These are phyloP conservation scores for Endotrypanum monterogeii DNA, from an alignment of 208 protist species.

Conservation along the genomic window DNA sequence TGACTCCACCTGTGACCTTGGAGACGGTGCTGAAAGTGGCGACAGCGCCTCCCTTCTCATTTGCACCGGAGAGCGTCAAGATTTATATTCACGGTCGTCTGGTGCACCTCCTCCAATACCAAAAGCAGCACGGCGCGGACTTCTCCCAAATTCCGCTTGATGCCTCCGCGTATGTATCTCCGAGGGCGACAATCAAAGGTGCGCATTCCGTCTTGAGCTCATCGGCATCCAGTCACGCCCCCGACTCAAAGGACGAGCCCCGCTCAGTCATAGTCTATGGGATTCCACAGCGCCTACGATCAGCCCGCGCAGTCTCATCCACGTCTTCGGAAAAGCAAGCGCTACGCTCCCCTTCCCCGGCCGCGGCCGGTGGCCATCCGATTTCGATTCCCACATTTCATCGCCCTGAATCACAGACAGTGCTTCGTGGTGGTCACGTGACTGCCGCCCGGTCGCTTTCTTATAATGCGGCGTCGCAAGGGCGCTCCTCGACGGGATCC, in stretches of 20 bases:
- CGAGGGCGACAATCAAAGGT: background rate
- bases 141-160: conserved; percentile 4
- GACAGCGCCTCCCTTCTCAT: conserved; percentile 32
- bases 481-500: background rate
- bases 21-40: conserved; percentile 37
- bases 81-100: conserved; percentile 23
- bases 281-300: conserved; percentile 16
- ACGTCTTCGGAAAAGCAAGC: background rate
- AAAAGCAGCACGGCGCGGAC: conserved; percentile 10
- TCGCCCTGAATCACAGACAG: background rate
- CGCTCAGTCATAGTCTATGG: conserved; percentile 29
- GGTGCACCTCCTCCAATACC: conserved; percentile 15
- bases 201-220: background rate
- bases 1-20: conserved; percentile 47
- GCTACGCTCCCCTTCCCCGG: background rate
- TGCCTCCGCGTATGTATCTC: conserved; percentile 16
- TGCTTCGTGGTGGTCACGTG: background rate
- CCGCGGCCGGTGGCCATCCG: background rate
- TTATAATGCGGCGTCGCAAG: background rate
- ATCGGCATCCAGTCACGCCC: background rate
- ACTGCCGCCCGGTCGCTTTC: background rate
- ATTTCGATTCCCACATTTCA: background rate
- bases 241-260: background rate
- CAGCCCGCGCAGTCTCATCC: background rate
- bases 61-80: conserved; percentile 41